Percentiles rank a stretch among this genome's conserved stretches.
Conservation (phyloP, 768 basidiomycete genomes). For the Lactarius vividus region DNA sequence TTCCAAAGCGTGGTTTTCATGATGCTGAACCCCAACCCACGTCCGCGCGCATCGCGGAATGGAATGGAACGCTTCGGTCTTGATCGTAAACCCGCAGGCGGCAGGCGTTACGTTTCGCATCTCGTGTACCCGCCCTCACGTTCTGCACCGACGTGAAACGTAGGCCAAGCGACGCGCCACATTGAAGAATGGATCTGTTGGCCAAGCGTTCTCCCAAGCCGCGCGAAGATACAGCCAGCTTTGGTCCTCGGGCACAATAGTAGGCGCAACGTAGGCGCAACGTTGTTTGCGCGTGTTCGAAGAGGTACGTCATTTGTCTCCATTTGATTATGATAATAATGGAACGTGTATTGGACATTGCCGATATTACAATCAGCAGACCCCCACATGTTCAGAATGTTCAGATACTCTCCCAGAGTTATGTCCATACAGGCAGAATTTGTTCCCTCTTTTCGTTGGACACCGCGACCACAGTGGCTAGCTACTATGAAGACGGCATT, state of each 20-base stretch:
- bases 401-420: not conserved
- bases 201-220: not conserved
- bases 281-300: not conserved
- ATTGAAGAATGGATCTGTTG: not conserved
- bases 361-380: conserved; percentile 1
- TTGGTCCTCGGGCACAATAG: not conserved
- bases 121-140: not conserved
- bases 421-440: not conserved
- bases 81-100: not conserved
- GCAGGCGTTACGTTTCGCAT: not conserved
- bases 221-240: not conserved
- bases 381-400: not conserved
- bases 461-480: not conserved
- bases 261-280: not conserved
- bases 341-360: not conserved
- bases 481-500: not conserved
- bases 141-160: not conserved
- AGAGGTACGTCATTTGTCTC: not conserved
- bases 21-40: not conserved
- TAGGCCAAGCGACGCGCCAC: not conserved
- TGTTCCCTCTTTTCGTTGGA: not conserved
- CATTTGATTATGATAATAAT: not conserved
- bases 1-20: not conserved
- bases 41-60: not conserved
- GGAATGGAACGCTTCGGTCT: conserved; percentile 1